These are phyloP conservation scores for Cercospora sp. DNA, from an alignment of 2,329 filamentous ascomycete genomes.

Conservation along the genomic window DNA sequence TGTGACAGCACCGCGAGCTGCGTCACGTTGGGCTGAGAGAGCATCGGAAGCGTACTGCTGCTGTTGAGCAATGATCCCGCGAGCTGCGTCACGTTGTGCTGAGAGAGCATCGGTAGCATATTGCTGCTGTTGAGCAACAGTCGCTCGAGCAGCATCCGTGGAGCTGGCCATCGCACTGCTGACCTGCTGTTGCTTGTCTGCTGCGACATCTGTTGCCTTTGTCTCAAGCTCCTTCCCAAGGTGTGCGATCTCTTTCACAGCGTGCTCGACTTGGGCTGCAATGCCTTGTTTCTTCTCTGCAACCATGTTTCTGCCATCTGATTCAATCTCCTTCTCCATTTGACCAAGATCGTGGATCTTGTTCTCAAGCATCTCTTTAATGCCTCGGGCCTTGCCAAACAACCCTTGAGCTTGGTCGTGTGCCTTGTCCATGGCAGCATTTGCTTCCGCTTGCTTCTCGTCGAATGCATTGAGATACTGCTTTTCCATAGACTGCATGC, in stretches of 20 bases:
- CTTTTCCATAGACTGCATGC: constrained; percentile 1
- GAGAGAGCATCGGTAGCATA: neutral
- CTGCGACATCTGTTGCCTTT: constrained; percentile 9
- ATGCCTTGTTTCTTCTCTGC: constrained; percentile 23
- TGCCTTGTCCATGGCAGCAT: constrained; percentile 18
- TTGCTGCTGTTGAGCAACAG: constrained; percentile 12
- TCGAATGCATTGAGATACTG: constrained; percentile 10
- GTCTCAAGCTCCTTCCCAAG: constrained; percentile 22
- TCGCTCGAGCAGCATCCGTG: constrained; percentile 12
- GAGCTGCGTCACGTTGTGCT: constrained; percentile 8
- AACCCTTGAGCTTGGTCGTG: constrained; percentile 18
- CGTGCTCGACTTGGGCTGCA: constrained; percentile 13
- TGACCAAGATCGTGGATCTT: constrained; percentile 25
- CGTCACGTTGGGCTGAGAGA: neutral
- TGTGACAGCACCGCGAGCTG: constrained; percentile 6
- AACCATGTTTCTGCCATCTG: constrained; percentile 18
- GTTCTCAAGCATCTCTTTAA: constrained; percentile 24
- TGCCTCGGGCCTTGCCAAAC: constrained; percentile 17
- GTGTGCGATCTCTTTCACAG: constrained; percentile 19
- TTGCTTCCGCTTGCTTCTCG: constrained; percentile 24
- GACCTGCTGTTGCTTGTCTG: constrained; percentile 14
- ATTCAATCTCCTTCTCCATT: constrained; percentile 28
- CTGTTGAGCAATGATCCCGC: constrained; percentile 9
- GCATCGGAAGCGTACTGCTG: constrained; percentile 1
- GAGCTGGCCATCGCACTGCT: neutral